Evolutionary conservation across 108 stramenopile genomes (phyloP).

Genomic region (Pseudonitzschia pungens): DNA sequence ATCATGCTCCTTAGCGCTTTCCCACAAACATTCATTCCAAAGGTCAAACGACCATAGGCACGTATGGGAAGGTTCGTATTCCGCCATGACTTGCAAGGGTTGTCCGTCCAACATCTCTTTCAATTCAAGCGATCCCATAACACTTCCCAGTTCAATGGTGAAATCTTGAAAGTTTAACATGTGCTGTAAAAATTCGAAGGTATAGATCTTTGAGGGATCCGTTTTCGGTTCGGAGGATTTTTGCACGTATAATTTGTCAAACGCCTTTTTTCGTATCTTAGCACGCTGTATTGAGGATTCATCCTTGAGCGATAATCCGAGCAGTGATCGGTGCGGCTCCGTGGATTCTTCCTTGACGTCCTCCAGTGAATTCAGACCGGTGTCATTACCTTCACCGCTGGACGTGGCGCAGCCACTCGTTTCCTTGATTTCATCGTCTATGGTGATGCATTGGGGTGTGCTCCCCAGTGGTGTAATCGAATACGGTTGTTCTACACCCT

Average conservation of each 20-base stretch:
- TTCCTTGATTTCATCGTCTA: conserved; percentile 28
- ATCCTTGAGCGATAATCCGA: conserved; percentile 39
- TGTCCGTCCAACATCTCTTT: conserved; percentile 67
- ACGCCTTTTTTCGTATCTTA: conserved; percentile 58
- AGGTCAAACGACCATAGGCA: conserved; percentile 79
- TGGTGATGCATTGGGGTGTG: conserved; percentile 67
- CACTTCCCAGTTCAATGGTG: conserved; percentile 61
- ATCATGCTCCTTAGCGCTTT: conserved; percentile 24
- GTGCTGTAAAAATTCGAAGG: conserved; percentile 88
- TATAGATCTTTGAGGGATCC: conserved; percentile 64
- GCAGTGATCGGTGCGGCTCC: conserved; percentile 21
- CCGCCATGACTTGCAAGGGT: conserved; percentile 63
- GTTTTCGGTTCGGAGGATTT: conserved; percentile 26
- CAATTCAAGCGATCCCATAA: conserved; percentile 62
- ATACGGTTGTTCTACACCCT: conserved; percentile 51
- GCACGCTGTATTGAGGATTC: conserved; percentile 52
- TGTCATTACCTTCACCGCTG: not conserved
- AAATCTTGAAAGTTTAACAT: conserved; percentile 76
- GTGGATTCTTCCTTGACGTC: conserved; percentile 23
- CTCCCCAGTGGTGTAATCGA: conserved; percentile 72
- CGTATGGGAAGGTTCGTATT: conserved; percentile 7
- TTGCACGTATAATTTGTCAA: conserved; percentile 61
- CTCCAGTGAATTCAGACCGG: conserved; percentile 16
- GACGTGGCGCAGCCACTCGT: not conserved
- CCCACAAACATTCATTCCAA: conserved; percentile 64